Evolutionary conservation across 1,284 basidiomycete species (phyloP).

Genomic region (Psilocybe mexicana): DNA sequence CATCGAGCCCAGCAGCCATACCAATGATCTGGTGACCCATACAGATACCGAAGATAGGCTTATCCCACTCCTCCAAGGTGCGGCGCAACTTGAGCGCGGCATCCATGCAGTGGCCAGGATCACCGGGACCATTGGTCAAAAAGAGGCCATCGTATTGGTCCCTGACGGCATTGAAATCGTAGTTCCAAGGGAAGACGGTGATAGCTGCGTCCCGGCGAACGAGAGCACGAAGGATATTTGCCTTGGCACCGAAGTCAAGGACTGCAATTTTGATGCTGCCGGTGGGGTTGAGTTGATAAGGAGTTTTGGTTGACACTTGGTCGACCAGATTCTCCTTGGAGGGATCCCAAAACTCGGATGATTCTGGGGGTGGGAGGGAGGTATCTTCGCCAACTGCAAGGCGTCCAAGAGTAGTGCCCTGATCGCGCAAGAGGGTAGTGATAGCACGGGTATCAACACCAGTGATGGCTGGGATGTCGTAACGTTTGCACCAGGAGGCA

Average conservation of each 20-base stretch:
- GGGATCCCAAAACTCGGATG: constrained; percentile 89
- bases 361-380: constrained; percentile 56
- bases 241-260: constrained; percentile 97
- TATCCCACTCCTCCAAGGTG: constrained; percentile 87
- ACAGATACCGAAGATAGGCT: constrained; percentile 97
- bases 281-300: constrained; percentile 85
- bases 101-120: constrained; percentile 88
- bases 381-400: constrained; percentile 84
- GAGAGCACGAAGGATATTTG: constrained; percentile 94
- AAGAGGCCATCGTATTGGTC: constrained; percentile 96
- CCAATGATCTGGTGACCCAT: constrained; percentile 99
- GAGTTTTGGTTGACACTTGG: constrained; percentile 84
- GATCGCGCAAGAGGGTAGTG: constrained; percentile 91
- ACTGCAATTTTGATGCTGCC: constrained; percentile 93
- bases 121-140: constrained; percentile 95
- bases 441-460: constrained; percentile 98
- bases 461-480: constrained; percentile 91
- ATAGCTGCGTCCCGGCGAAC: constrained; percentile 89
- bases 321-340: constrained; percentile 91
- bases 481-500: constrained; percentile 90
- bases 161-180: constrained; percentile 89
- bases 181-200: constrained; percentile 97
- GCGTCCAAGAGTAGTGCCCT: constrained; percentile 95
- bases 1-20: constrained; percentile 94
- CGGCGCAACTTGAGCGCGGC: constrained; percentile 80